Conservation (phyloP, 2,329 filamentous ascomycete species). For the Colletotrichum sp. region DNA sequence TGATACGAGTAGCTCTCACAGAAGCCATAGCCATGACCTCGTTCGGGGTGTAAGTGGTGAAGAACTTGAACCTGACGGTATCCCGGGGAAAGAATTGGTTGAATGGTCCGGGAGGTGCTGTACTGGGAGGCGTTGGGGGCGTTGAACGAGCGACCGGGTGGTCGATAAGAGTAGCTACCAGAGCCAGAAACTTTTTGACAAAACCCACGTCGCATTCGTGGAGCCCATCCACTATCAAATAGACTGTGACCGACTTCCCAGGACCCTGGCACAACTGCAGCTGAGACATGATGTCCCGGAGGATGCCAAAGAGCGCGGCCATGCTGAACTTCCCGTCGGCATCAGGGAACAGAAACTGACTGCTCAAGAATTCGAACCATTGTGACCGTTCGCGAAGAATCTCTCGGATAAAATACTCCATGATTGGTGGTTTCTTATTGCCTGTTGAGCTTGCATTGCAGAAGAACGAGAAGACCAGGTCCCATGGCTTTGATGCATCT, state of each 20-base stretch:
- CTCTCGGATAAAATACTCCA: slow-evolving; percentile 25
- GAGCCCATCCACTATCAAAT: slow-evolving; percentile 27
- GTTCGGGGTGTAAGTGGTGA: slow-evolving; percentile 7
- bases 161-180: not conserved
- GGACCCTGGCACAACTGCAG: not conserved
- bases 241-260: slow-evolving; percentile 15
- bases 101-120: not conserved
- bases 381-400: slow-evolving; percentile 15
- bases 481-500: not conserved
- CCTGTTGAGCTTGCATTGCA: slow-evolving; percentile 16
- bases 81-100: not conserved
- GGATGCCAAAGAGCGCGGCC: slow-evolving; percentile 23
- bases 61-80: slow-evolving; percentile 12
- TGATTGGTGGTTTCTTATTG: slow-evolving; percentile 20
- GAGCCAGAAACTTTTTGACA: not conserved
- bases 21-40: not conserved
- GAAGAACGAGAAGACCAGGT: slow-evolving; percentile 25
- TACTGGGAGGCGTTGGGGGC: not conserved
- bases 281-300: slow-evolving; percentile 13
- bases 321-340: not conserved
- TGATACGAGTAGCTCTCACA: not conserved
- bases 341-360: slow-evolving; percentile 7
- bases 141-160: not conserved
- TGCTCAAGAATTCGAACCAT: slow-evolving; percentile 22
- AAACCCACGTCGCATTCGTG: slow-evolving; percentile 20